These are phyloP conservation scores for Populus simonii DNA, from an alignment of 345 rosid species.

Conservation along the genomic window DNA sequence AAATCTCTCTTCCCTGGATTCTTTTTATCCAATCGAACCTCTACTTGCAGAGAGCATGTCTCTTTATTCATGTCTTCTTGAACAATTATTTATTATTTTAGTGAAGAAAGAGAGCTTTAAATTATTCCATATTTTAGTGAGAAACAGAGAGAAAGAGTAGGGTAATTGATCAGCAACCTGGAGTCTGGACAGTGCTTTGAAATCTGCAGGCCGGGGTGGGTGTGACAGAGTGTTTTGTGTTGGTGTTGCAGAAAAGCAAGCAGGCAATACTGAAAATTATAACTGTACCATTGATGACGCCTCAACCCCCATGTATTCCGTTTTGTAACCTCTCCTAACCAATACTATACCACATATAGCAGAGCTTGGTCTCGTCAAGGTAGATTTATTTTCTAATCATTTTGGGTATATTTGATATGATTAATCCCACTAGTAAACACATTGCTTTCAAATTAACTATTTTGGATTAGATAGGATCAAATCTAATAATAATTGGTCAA, in stretches of 20 bases:
- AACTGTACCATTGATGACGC: neutral
- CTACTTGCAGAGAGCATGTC: constrained; percentile 46
- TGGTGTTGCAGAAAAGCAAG: constrained; percentile 27
- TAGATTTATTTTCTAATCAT: too few relatives aligned
- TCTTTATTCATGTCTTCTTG: constrained; percentile 36
- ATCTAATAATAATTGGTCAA: too few relatives aligned
- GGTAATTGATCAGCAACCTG: neutral
- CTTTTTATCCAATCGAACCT: constrained; percentile 49
- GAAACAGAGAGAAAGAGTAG: neutral
- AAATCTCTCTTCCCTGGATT: constrained; percentile 37
- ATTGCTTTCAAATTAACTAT: too few relatives aligned
- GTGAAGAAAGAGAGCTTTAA: neutral
- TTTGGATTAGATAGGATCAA: too few relatives aligned
- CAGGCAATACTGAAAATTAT: constrained; percentile 9
- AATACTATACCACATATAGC: too few relatives aligned
- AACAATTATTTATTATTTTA: constrained; percentile 1
- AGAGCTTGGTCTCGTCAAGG: too few relatives aligned
- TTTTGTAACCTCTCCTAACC: too few relatives aligned
- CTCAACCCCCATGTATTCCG: too few relatives aligned
- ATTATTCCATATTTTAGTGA: neutral
- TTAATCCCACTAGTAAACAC: too few relatives aligned
- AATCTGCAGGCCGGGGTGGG: constrained; percentile 14
- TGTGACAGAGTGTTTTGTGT: constrained; percentile 6
- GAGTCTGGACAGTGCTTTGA: constrained; percentile 24
- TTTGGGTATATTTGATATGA: too few relatives aligned